Conservation (phyloP, 2,329 filamentous ascomycete genomes). For the Sordariomycetes sp. region DNA sequence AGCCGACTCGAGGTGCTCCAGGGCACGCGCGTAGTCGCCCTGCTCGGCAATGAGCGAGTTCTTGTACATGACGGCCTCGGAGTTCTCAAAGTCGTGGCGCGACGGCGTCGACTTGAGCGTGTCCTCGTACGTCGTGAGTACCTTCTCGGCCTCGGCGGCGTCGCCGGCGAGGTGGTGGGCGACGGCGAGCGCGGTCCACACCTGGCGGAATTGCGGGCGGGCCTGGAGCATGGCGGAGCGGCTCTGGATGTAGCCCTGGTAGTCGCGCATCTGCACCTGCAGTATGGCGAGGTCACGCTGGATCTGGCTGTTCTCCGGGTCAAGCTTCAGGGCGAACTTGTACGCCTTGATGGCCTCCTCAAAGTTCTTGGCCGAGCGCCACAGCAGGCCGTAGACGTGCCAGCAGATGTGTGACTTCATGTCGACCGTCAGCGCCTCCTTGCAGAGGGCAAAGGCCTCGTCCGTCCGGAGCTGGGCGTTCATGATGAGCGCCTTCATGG, state of each 20-base stretch:
- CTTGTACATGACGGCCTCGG: conserved; percentile 89
- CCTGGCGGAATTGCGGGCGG: conserved; percentile 69
- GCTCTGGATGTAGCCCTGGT: conserved; percentile 83
- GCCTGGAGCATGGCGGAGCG: conserved; percentile 78
- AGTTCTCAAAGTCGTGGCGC: conserved; percentile 77
- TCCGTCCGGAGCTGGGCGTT: conserved; percentile 86
- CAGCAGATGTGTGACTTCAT: conserved; percentile 99
- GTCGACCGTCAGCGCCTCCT: conserved; percentile 82
- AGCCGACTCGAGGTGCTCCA: conserved; percentile 73
- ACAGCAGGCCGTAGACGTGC: conserved; percentile 95
- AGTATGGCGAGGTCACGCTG: conserved; percentile 85
- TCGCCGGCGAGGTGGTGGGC: conserved; percentile 87
- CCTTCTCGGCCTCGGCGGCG: conserved; percentile 73
- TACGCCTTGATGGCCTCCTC: conserved; percentile 99
- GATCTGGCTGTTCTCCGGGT: conserved; percentile 90
- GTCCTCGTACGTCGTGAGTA: conserved; percentile 83
- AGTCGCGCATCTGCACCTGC: conserved; percentile 95
- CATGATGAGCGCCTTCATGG: conserved; percentile 97
- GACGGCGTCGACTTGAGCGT: conserved; percentile 74
- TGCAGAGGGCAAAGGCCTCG: conserved; percentile 87
- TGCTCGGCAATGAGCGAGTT: conserved; percentile 87
- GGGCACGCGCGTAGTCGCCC: conserved; percentile 67
- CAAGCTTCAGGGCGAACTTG: conserved; percentile 83
- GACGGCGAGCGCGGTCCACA: conserved; percentile 95
- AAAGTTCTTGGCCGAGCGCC: conserved; percentile 90